Base-by-base conservation (phyloP, 2,329 filamentous ascomycete genomes). In the Microdochium bolleyi region DNA sequence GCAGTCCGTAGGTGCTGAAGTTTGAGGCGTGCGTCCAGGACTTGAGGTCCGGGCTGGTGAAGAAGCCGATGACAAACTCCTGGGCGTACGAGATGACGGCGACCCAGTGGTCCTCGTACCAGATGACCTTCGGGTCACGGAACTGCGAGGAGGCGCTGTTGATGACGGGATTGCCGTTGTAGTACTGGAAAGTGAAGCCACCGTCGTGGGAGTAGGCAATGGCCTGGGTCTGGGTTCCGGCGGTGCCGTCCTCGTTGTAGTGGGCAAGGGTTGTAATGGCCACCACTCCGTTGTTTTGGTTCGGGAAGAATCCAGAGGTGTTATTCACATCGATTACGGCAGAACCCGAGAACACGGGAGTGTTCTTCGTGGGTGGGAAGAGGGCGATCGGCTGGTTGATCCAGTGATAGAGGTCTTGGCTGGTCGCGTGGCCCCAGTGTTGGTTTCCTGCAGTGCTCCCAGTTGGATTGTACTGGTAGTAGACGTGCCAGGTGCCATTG, bases 361-460 rank as follows among this genome's bases (percentile, higher is more conserved):
- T 66, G 0, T 64, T 67, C 19, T 74, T 62, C 25, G 73, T 68
- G 0, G 72, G 68, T 0, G 77, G 76, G 48, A 70, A 79, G 3
- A 87, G 68, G 10, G 83, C 83, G 56, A 87, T 80, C 4, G 78
- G 77, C 60, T 86, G 82, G 56, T 86, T 85, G 1, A 70, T 70
- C 84, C 83, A 88, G 54, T 79, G 77, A 59, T 83, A 85, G 1
- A 87, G 67, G 58, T 87, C 83, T 14, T 67, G 60, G 30, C 77
- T 82, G 1, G 82, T 85, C 2, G 82, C 82, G 60, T 87, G 83
- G 10, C 84, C 83, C 84, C 83, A 87, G 58, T 85, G 82, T 60
- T 85, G 59, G 32, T 61, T 60, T 14, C 58, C 60, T 13, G 62
- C 61, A 3, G 56, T 53, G 3, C 62, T 4, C 7, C 59, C 60